Conservation (phyloP, 1,284 basidiomycete genomes). For the Cutaneotrichosporon curvatum region DNA sequence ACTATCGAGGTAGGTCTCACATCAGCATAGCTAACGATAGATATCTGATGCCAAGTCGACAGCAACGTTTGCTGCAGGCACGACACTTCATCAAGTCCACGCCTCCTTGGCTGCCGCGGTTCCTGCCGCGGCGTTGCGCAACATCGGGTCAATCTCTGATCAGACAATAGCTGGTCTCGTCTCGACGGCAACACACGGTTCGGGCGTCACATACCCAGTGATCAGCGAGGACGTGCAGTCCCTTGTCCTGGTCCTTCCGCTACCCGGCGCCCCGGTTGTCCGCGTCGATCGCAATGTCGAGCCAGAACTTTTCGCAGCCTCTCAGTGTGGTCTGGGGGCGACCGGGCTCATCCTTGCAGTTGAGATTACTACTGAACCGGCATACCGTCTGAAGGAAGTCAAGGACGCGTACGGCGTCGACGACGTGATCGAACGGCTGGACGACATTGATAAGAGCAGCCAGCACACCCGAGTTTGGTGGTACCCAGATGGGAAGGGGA, state of each 20-base stretch:
- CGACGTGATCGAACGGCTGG: slow-evolving; percentile 48
- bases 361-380: slow-evolving; percentile 69
- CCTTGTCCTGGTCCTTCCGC: slow-evolving; percentile 57
- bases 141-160: slow-evolving; percentile 93
- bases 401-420: slow-evolving; percentile 63
- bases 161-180: slow-evolving; percentile 92
- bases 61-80: slow-evolving; percentile 64
- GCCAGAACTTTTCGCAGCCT: slow-evolving; percentile 77
- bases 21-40: slow-evolving; percentile 46
- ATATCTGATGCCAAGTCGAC: slow-evolving; percentile 60
- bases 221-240: slow-evolving; percentile 75
- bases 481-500: slow-evolving; percentile 72
- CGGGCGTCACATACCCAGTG: slow-evolving; percentile 71
- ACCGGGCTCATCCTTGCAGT: slow-evolving; percentile 83
- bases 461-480: slow-evolving; percentile 93
- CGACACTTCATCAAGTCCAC: slow-evolving; percentile 68
- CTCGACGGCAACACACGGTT: slow-evolving; percentile 91
- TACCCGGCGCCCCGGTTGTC: slow-evolving; percentile 34
- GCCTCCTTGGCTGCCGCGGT: slow-evolving; percentile 56
- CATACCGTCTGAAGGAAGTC: slow-evolving; percentile 74
- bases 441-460: slow-evolving; percentile 55
- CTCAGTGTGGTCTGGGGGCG: slow-evolving; percentile 87
- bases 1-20: slow-evolving; percentile 61
- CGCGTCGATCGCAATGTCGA: slow-evolving; percentile 45
- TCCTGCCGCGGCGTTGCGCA: slow-evolving; percentile 68